Evolutionary conservation across 2,329 filamentous ascomycete species (phyloP).

Genomic region (Pseudogymnoascus pannorum): DNA sequence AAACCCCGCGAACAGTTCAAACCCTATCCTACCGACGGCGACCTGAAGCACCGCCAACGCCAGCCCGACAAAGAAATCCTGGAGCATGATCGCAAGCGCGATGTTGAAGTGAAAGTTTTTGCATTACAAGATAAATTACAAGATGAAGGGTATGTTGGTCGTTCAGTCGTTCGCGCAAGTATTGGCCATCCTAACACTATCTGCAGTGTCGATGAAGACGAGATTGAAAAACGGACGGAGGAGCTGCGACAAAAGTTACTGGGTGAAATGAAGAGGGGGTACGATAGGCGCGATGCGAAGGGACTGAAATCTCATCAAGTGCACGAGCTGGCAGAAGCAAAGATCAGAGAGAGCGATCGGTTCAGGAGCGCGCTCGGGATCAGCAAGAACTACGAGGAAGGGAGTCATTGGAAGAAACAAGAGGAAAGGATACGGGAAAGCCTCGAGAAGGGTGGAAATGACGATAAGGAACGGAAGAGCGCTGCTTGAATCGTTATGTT

Average conservation of each 20-base stretch:
- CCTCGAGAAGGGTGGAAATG: slow-evolving; percentile 29
- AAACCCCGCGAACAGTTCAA: slow-evolving; percentile 62
- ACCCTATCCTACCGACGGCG: slow-evolving; percentile 64
- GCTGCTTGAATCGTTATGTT: background rate
- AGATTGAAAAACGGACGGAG: slow-evolving; percentile 74
- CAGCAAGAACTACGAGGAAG: slow-evolving; percentile 76
- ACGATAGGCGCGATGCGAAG: slow-evolving; percentile 34
- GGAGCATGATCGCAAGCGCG: slow-evolving; percentile 85
- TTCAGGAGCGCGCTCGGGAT: slow-evolving; percentile 82
- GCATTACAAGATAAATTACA: slow-evolving; percentile 87
- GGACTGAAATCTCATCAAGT: slow-evolving; percentile 87
- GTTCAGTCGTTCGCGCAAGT: background rate
- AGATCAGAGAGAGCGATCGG: slow-evolving; percentile 90
- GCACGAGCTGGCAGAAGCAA: slow-evolving; percentile 91
- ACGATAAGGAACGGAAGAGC: slow-evolving; percentile 8
- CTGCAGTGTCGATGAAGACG: slow-evolving; percentile 69
- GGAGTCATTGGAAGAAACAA: slow-evolving; percentile 76
- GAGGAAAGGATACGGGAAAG: slow-evolving; percentile 57
- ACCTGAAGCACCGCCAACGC: slow-evolving; percentile 68
- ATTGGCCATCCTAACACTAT: slow-evolving; percentile 11
- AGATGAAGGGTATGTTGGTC: slow-evolving; percentile 63
- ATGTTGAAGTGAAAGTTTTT: slow-evolving; percentile 88
- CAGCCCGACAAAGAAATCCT: slow-evolving; percentile 89
- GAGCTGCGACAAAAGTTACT: slow-evolving; percentile 56
- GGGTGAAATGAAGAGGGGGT: slow-evolving; percentile 33